These are phyloP conservation scores for Herpetospermum pedunculosum DNA, from an alignment of 306 rosid genomes.

Conservation along the genomic window DNA sequence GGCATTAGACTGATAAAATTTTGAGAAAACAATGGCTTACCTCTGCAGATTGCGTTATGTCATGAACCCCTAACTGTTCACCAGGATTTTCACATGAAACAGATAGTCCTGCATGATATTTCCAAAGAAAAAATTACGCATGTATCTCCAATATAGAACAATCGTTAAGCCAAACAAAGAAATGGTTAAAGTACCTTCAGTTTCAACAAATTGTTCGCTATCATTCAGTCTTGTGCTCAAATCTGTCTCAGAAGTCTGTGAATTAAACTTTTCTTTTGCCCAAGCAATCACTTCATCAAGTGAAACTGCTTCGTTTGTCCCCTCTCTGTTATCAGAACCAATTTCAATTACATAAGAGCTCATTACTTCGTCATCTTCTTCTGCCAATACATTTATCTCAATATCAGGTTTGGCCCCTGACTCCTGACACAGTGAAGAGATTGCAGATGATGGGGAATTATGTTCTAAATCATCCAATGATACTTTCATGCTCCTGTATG, in stretches of 20 bases:
- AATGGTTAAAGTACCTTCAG: slow-evolving; percentile 27
- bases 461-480: slow-evolving; percentile 50
- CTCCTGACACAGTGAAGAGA: slow-evolving; percentile 59
- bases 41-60: slow-evolving; percentile 33
- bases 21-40: slow-evolving; percentile 23
- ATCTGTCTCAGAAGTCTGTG: slow-evolving; percentile 39
- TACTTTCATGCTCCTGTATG: slow-evolving; percentile 42
- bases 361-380: slow-evolving; percentile 40
- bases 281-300: slow-evolving; percentile 95
- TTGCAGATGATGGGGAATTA: slow-evolving; percentile 55
- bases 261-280: slow-evolving; percentile 76
- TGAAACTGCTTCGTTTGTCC: slow-evolving; percentile 42
- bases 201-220: slow-evolving; percentile 25
- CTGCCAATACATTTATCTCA: slow-evolving; percentile 22
- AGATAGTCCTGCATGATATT: slow-evolving; percentile 32
- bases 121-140: neutral
- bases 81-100: slow-evolving; percentile 16
- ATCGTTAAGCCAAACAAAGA: neutral
- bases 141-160: neutral
- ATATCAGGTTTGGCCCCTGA: slow-evolving; percentile 33
- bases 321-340: slow-evolving; percentile 46
- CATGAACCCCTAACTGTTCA: slow-evolving; percentile 16
- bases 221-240: slow-evolving; percentile 23
- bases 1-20: neutral
- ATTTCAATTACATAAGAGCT: slow-evolving; percentile 84